These are phyloP conservation scores for Cercospora sp. DNA, from an alignment of 2,329 filamentous ascomycete genomes.

Conservation along the genomic window DNA sequence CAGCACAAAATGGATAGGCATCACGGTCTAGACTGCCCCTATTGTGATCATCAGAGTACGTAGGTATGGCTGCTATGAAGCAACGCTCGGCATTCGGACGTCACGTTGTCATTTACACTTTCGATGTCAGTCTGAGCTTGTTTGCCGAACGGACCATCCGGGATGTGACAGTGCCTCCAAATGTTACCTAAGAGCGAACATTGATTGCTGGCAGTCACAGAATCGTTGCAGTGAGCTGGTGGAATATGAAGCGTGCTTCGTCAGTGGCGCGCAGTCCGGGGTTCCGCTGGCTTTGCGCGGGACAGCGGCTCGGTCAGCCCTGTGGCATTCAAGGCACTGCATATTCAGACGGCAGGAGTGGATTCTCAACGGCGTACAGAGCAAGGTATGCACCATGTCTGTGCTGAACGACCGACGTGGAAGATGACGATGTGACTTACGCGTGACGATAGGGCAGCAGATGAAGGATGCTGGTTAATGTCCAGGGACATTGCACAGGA, in stretches of 20 bases:
- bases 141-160: not conserved
- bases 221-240: not conserved
- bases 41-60: not conserved
- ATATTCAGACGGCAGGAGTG: not conserved
- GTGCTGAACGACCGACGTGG: not conserved
- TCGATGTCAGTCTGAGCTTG: not conserved
- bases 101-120: not conserved
- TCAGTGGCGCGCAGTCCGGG: not conserved
- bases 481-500: constrained; percentile 3
- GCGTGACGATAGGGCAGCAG: not conserved
- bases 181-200: not conserved
- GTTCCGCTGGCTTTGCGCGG: not conserved
- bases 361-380: not conserved
- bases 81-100: not conserved
- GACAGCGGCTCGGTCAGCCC: not conserved
- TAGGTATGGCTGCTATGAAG: not conserved
- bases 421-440: constrained; percentile 5
- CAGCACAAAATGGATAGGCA: not conserved
- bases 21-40: not conserved
- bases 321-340: not conserved
- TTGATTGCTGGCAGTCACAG: not conserved
- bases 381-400: not conserved
- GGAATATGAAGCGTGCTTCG: not conserved
- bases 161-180: not conserved
- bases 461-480: not conserved